phyloP scores from a whole-genome alignment of 164 flowering plant species.

The Brasenia schreberi region DNA sequence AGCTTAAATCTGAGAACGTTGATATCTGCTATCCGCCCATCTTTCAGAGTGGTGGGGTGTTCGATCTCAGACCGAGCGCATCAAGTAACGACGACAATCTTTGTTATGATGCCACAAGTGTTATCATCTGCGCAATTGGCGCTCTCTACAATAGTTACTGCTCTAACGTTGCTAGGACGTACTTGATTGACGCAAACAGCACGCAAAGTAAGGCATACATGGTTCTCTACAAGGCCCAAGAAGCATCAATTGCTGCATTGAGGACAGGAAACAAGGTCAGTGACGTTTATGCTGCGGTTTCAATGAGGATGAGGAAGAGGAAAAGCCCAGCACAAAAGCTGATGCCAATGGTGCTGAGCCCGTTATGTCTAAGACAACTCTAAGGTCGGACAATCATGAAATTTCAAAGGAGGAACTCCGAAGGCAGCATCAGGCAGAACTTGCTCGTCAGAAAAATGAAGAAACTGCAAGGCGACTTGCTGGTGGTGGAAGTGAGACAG shows the following conservation, averaged over 20 bases:
- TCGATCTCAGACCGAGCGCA: constrained; percentile 74
- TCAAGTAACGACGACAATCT: constrained; percentile 59
- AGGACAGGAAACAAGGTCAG: constrained; percentile 46
- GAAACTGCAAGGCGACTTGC: constrained; percentile 76
- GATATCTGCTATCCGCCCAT: constrained; percentile 90
- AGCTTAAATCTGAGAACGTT: constrained; percentile 63
- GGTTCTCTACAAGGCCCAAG: constrained; percentile 69
- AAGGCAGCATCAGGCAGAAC: constrained; percentile 79
- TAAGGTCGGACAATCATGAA: constrained; percentile 61
- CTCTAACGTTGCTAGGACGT: constrained; percentile 65
- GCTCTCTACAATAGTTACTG: constrained; percentile 67
- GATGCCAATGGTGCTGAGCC: constrained; percentile 17
- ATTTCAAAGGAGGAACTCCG: constrained; percentile 63
- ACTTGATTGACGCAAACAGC: constrained; percentile 55
- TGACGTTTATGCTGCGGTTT: constrained; percentile 51
- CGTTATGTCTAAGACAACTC: constrained; percentile 37
- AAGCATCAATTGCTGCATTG: constrained; percentile 52
- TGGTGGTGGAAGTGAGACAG: constrained; percentile 23
- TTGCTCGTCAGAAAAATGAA: constrained; percentile 77
- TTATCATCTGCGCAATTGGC: constrained; percentile 65
- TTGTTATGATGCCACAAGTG: constrained; percentile 60
- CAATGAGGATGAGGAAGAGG: constrained; percentile 62
- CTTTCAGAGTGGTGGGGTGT: constrained; percentile 73
- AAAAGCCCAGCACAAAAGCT: constrained; percentile 20
- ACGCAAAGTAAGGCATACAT: constrained; percentile 68